These are phyloP conservation scores for Capillidium rhysosporum DNA, from an alignment of 371 early-diverging fungal genomes.

Conservation along the genomic window DNA sequence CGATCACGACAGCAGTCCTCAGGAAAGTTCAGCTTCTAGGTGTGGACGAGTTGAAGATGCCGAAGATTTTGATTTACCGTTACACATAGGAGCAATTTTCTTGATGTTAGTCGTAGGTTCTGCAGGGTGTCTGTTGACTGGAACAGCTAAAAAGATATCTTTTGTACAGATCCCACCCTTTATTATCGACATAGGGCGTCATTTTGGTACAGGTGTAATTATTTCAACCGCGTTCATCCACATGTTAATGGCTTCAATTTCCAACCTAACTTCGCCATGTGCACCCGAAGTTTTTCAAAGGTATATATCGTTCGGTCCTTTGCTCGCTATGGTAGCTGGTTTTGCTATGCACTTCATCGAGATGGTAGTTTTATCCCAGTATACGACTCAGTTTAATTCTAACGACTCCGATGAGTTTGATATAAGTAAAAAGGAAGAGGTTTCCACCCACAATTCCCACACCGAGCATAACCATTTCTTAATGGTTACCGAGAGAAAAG, in stretches of 20 bases:
- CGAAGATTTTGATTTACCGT: conserved; percentile 17
- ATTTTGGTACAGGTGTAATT: conserved; percentile 60
- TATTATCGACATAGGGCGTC: conserved; percentile 18
- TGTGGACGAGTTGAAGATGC: conserved; percentile 10
- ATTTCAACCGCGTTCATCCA: conserved; percentile 61
- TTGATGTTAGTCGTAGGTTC: conserved; percentile 20
- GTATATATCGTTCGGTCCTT: conserved; percentile 23
- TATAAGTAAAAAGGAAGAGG: too few relatives aligned
- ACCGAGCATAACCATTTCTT: too few relatives aligned
- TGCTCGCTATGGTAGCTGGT: conserved; percentile 30
- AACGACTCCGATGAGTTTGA: too few relatives aligned
- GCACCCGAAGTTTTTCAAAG: conserved; percentile 14
- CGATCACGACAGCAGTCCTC: too few relatives aligned
- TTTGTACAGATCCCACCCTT: neutral
- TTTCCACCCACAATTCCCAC: too few relatives aligned
- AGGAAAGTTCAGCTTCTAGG: conserved; percentile 3
- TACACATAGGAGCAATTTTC: conserved; percentile 38
- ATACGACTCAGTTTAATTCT: neutral
- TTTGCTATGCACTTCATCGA: conserved; percentile 15
- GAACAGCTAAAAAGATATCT: neutral
- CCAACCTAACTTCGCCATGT: conserved; percentile 20
- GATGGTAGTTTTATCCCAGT: conserved; percentile 6
- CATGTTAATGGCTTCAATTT: conserved; percentile 21
- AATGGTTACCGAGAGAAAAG: neutral
- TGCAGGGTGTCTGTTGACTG: conserved; percentile 7